Evolutionary conservation across 169 alveolate genomes (phyloP), one percentile per base, ranked within the genome.

Genomic region (Plasmodium billcollinsi): DNA sequence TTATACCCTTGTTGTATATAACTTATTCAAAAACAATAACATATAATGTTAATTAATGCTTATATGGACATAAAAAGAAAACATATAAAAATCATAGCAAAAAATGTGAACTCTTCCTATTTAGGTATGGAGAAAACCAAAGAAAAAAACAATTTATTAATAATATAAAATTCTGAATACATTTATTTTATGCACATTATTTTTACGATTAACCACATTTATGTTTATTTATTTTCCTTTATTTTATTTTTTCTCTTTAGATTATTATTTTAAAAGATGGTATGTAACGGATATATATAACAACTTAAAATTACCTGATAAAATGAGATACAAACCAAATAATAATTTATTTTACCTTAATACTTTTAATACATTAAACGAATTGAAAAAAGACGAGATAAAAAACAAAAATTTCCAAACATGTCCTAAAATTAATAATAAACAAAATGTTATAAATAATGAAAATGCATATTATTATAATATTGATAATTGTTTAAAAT

Each of bases 11-110:
- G 47, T 39, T 39, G 47, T 39, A 39, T 39, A 39, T 39, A 39
- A 39, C 47, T 39, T 39, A 39, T 39, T 39, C 11, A 39, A 5
- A 39, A 39, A 39, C 11, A 39, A 39, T 39, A 39, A 39, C 47
- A 39, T 39, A 83, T 83, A 54, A 83, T 83, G 91, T 63, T 83
- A 63, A 67, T 54, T 54, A 83, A 67, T 54, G 80, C 80, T 20
- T 83, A 83, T 54, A 83, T 83, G 80, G 74, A 58, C 33, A 69
- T 83, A 63, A 83, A 67, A 73, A 70, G 91, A 54, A 83, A 58
- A 67, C 85, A 83, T 49, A 54, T 56, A 47, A 83, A 83, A 14
- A 52, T 83, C 24, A 54, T 67, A 15, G 58, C 76, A 2, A 83
- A 83, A 83, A 62, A 83, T 83, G 91, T 83, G 24, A 83, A 69